Evolutionary conservation across 2,329 filamentous ascomycete genomes (phyloP), one percentile per base, ranked within the genome.

Genomic region (Fusarium dlaminii): DNA sequence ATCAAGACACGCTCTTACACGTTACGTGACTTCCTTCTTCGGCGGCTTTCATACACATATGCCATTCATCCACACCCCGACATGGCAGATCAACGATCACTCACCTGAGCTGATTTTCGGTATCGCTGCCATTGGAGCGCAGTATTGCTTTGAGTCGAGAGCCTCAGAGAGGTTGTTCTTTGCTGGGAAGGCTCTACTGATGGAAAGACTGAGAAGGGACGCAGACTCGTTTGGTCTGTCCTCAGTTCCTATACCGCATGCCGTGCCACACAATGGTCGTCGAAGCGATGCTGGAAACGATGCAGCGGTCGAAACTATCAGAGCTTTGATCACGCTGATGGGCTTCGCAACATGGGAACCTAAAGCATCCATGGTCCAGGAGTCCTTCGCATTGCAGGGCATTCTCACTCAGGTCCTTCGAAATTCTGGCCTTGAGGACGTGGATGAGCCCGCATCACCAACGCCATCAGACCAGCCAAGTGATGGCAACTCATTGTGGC

Each of bases 301-400:
- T 14, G 37, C 32, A 4, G 30, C 46, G 5, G 63, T 83, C 3
- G 81, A 83, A 37, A 78, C 80, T 0, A 78, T 83, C 3, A 75
- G 81, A 0, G 78, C 81, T 3, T 68, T 83, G 12, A 79, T 83
- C 11, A 77, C 79, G 3, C 77, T 84, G 12, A 83, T 83, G 82
- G 82, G 79, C 2, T 83, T 79, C 36, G 82, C 82, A 1, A 83
- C 82, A 0, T 83, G 82, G 82, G 82, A 83, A 17, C 77, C 78
- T 2, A 80, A 81, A 42, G 74, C 76, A 17, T 55, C 73, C 0
- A 74, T 83, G 15, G 66, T 83, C 2, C 79, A 81, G 20, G 82
- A 83, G 40, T 81, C 82, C 0, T 83, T 83, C 24, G 69, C 71
- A 1, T 40, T 83, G 1, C 82, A 83, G 15, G 77, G 76, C 2